Conservation (phyloP, 192 early-diverging fungal genomes). For the Umbelopsis ramanniana region DNA sequence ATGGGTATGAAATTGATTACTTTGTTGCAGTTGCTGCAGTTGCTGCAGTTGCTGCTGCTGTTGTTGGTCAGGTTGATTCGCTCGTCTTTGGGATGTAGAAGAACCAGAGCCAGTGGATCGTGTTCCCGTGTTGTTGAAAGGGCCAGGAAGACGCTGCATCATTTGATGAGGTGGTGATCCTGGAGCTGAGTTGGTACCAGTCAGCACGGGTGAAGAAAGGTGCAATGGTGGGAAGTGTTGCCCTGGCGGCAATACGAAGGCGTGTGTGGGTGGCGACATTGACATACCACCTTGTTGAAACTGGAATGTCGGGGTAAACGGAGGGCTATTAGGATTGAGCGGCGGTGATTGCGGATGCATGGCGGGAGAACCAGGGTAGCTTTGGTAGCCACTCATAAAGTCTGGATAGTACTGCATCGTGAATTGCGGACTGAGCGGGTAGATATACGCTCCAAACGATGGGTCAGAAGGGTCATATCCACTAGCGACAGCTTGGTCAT, state of each 20-base stretch:
- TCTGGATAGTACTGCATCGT: slow-evolving; percentile 48
- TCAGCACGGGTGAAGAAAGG: slow-evolving; percentile 47
- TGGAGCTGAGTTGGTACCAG: slow-evolving; percentile 35
- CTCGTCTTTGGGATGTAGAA: slow-evolving; percentile 19
- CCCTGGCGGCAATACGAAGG: slow-evolving; percentile 36
- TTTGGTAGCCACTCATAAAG: slow-evolving; percentile 40
- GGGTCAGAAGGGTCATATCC: slow-evolving; percentile 40
- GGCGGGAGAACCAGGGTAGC: slow-evolving; percentile 49
- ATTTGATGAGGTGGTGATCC: slow-evolving; percentile 36
- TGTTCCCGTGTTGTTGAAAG: slow-evolving; percentile 26
- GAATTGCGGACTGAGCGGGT: slow-evolving; percentile 47
- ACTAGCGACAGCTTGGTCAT: slow-evolving; percentile 36
- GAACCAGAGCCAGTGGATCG: slow-evolving; percentile 29
- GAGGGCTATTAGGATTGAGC: slow-evolving; percentile 46
- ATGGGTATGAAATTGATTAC: slow-evolving; percentile 47
- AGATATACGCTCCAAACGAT: slow-evolving; percentile 40
- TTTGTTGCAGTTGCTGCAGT: background rate
- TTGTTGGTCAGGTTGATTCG: slow-evolving; percentile 15
- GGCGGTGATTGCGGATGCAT: slow-evolving; percentile 51
- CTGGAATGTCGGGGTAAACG: slow-evolving; percentile 45
- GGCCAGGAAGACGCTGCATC: slow-evolving; percentile 32
- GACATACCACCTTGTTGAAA: slow-evolving; percentile 39
- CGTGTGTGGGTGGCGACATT: slow-evolving; percentile 44
- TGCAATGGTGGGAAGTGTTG: slow-evolving; percentile 48
- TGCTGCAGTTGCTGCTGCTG: slow-evolving; percentile 27